Base-by-base conservation (phyloP, 345 rosid genomes). In the Corchorus olitorius region DNA sequence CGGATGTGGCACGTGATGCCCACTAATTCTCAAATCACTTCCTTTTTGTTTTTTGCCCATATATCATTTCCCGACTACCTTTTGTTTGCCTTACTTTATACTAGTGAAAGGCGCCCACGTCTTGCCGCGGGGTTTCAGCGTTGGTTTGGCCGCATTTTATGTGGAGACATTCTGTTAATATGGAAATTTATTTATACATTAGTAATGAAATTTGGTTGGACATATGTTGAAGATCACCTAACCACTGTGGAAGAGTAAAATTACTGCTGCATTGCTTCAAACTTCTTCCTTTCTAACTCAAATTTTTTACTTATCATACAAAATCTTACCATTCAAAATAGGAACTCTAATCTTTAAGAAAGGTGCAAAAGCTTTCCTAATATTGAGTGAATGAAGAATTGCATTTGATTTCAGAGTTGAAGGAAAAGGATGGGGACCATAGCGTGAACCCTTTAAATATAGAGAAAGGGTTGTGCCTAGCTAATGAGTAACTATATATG, bases 371-470 rank as follows among this genome's bases (percentile, higher is more conserved):
- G 1, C 53, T 58, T 34, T 61, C 48, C 37, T 52, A 39, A n/a
- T n/a, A 49, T 77, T 8, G 45, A 49, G 41, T 68, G 59, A 76
- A 60, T 45, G 75, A 12, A 70, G 3, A 54, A 55, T 4, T 43
- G 59, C 59, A 41, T 12, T 41, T 13, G n/a, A n/a, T n/a, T n/a
- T n/a, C 22, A 11, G 52, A 64, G 39, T 60, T 54, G 73, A 39
- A 5, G 17, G 85, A 82, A 54, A 59, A 73, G 9, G 82, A 84
- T 69, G 75, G 64, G 74, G 82, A 85, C 75, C 88, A 49, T 46
- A 50, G 14, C 60, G 14, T 37, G 66, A 61, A 69, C 63, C 75
- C 83, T 15, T 76, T 34, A 14, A 13, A 37, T n/a, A n/a, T n/a
- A 27, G 27, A 53, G 20, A 53, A 19, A 4, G 4, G 45, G 5